Evolutionary conservation across 1,284 basidiomycete species (phyloP), one percentile per base, ranked within the genome.

Genomic region (Marasmius fiardii): DNA sequence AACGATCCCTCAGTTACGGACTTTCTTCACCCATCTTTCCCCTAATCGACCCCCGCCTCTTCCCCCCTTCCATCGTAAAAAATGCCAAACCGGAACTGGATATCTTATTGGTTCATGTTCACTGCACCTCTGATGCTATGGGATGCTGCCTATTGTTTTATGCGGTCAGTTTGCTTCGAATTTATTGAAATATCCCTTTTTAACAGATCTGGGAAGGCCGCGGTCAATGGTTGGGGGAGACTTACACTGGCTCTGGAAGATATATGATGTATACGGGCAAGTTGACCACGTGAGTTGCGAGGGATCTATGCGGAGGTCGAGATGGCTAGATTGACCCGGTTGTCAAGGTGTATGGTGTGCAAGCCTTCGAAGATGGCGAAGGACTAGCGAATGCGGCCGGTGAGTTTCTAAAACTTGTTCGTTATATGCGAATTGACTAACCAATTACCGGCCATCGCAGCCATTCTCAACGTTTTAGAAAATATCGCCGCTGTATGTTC

Each of bases 331-430:
- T 35, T 44, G 33, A 33, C 33, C 11, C 48, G 54, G 28, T 51
- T 59, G 39, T 20, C 44, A 55, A 75, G 73, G 72, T 79, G 23
- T 85, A 86, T 60, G 79, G 80, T 6, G 68, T 71, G 23, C 65
- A 62, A 26, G 74, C 77, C 1, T 74, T 74, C 56, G 71, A 80
- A 41, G 64, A 69, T 8, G 71, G 74, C 20, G 75, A 83, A 58
- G 83, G 83, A 1, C 85, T 85, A 65, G 78, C 82, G 10, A 74
- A 72, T 53, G 82, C 81, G 12, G 70, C 82, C 58, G 83, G 72
- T 71, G 71, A 69, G 60, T 34, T 24, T 11, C 34, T 24, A 20
- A 6, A 43, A 67, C 60, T 24, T 41, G 21, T 35, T 31, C n/a
- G n/a, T 49, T 43, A 24, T 23, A 50, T 37, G 43, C 52, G 21